Evolutionary conservation across 331 rosid species (phyloP), one percentile per base, ranked within the genome.

Genomic region (Ulmus americana): DNA sequence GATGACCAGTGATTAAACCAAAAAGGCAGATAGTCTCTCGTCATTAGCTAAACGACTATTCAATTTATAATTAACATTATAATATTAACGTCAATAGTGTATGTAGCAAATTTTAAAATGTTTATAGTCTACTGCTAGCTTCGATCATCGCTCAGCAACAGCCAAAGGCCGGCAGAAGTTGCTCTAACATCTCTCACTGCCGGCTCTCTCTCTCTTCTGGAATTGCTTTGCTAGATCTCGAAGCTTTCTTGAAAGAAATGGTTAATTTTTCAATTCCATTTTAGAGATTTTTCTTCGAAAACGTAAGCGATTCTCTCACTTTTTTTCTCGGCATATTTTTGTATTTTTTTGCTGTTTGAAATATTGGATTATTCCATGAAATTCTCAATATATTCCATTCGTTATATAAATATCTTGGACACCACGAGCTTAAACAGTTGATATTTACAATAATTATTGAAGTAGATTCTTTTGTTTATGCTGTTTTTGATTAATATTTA

Each of bases 101-200:
- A 42, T 11, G 46, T 52, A 61, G 49, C 22, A 12, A n/a, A 18
- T 59, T 63, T 57, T 60, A 70, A 65, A 57, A 55, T 69, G 73
- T 70, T 68, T 28, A 2, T 63, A 77, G 88, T 73, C 88, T 71
- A 60, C 80, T 76, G 76, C 67, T 70, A 71, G 82, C 79, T 73
- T 73, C 45, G 74, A 60, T 82, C 87, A 80, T 70, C 65, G 14
- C 62, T 39, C 42, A 67, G 46, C 67, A 53, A 71, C 50, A 60
- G 51, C 77, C 75, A 61, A 74, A 58, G 59, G 88, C 91, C 86
- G 83, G 88, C 86, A 73, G 14, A 66, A 70, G 35, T 62, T 60
- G 41, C 81, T 64, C 73, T 64, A 72, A 64, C 71, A 63, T 67
- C 59, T 58, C 44, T 75, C 58, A 61, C 47, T 15, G 79, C 81